phyloP scores from a whole-genome alignment of 2,329 filamentous ascomycete genomes.

The Curvularia spicifera region DNA sequence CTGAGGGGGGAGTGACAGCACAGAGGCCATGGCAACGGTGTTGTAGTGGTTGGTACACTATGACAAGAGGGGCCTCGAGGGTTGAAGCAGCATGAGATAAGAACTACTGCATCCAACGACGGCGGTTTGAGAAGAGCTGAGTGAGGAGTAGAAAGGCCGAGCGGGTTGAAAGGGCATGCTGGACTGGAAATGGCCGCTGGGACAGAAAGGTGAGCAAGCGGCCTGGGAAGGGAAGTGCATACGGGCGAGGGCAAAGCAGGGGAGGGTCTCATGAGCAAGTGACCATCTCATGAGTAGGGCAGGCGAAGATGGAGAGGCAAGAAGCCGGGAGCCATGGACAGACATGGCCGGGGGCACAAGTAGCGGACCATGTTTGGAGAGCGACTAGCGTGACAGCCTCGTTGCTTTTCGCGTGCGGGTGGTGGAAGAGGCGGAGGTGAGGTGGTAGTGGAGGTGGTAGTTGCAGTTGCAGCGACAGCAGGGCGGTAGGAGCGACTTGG shows the following conservation, averaged over 20 bases:
- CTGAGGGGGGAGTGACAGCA: slow-evolving; percentile 49
- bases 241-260: slow-evolving; percentile 14
- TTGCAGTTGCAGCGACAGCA: slow-evolving; percentile 17
- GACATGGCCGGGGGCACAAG: slow-evolving; percentile 6
- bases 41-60: slow-evolving; percentile 30
- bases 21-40: slow-evolving; percentile 46
- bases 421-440: slow-evolving; percentile 19
- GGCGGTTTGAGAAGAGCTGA: slow-evolving; percentile 39
- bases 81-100: slow-evolving; percentile 46
- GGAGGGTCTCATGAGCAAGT: slow-evolving; percentile 10
- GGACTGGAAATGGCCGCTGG: slow-evolving; percentile 16
- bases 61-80: slow-evolving; percentile 28
- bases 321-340: slow-evolving; percentile 15
- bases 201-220: slow-evolving; percentile 22
- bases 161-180: slow-evolving; percentile 19
- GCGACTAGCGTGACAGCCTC: slow-evolving; percentile 15
- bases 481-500: slow-evolving; percentile 16
- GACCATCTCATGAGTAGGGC: slow-evolving; percentile 22
- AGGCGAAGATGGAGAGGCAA: slow-evolving; percentile 26
- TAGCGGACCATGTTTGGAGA: slow-evolving; percentile 10
- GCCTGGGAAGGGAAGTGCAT: slow-evolving; percentile 31
- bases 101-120: slow-evolving; percentile 44
- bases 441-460: slow-evolving; percentile 17
- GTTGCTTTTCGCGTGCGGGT: slow-evolving; percentile 12
- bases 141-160: slow-evolving; percentile 21